Conservation (phyloP, 2,329 filamentous ascomycete genomes). For the Magnaporthiopsis poae region DNA sequence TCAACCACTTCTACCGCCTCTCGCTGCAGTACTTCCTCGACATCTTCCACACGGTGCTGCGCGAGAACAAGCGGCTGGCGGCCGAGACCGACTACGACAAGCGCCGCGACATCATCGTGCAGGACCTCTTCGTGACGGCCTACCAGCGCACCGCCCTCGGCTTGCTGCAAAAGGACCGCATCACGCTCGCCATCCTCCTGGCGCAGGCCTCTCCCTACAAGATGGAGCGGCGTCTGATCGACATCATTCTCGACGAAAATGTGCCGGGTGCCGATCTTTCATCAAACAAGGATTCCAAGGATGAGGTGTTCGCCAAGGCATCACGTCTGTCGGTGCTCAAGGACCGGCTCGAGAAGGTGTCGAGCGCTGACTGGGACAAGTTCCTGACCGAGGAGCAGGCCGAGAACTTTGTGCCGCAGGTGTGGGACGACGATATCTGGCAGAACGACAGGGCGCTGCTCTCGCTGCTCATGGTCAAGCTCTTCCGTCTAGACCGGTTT, state of each 20-base stretch:
- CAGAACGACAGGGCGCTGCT: slow-evolving; percentile 67
- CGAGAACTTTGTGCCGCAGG: slow-evolving; percentile 68
- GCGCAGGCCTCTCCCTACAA: slow-evolving; percentile 92
- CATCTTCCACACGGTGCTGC: slow-evolving; percentile 89
- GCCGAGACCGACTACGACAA: slow-evolving; percentile 64
- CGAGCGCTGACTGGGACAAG: slow-evolving; percentile 60
- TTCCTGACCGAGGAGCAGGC: slow-evolving; percentile 81
- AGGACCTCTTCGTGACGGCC: slow-evolving; percentile 79
- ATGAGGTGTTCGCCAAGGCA: slow-evolving; percentile 59
- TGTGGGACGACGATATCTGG: slow-evolving; percentile 58
- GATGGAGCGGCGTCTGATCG: slow-evolving; percentile 85
- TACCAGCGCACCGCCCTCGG: slow-evolving; percentile 91
- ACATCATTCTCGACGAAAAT: slow-evolving; percentile 70
- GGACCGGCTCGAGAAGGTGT: slow-evolving; percentile 54
- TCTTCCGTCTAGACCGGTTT: slow-evolving; percentile 91
- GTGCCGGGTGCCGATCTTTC: slow-evolving; percentile 72
- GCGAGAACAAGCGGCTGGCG: slow-evolving; percentile 63
- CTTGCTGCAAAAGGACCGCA: slow-evolving; percentile 82
- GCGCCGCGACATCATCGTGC: slow-evolving; percentile 81
- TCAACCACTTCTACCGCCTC: slow-evolving; percentile 99
- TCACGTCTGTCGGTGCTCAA: slow-evolving; percentile 65
- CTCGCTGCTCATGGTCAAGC: slow-evolving; percentile 81
- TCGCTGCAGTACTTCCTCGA: slow-evolving; percentile 96
- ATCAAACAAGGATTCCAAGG: slow-evolving; percentile 48
- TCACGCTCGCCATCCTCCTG: slow-evolving; percentile 88